Evolutionary conservation across 2,329 filamentous ascomycete species (phyloP), one percentile per base, ranked within the genome.

Genomic region (Trichophyton benhamiae): DNA sequence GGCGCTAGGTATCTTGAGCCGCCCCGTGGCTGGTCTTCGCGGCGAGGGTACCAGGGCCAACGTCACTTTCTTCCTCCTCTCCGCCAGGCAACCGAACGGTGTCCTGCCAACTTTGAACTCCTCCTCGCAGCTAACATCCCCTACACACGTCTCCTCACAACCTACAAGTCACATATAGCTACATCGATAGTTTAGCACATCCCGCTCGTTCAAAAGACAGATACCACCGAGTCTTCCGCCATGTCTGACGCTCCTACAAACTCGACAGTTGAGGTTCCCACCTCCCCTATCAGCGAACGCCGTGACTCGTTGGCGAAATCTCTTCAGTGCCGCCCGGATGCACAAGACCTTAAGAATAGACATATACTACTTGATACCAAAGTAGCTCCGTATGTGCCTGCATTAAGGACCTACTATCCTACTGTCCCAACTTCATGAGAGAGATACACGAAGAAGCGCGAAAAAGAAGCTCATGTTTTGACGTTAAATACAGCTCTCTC

Each of bases 231-330:
- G n/a, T 8, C 20, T 44, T 25, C 30, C 33, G 13, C 25, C 33
- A 58, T 58, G 57, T 42, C 57, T 44, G 55, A 58, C 20, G 57
- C 38, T 9, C 36, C 57, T 22, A 30, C 57, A 9, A 36, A 58
- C 57, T 58, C 57, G 36, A 46, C 36, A 42, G 72, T 86, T 66
- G 84, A 87, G 70, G 76, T 79, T 13, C 78, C 82, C 66, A 82
- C 87, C 74, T 81, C 79, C 17, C 82, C 81, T 63, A 77, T 78
- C 65, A 55, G 27, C 30, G 77, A 79, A 65, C 78, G 79, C 49
- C 76, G 80, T 59, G 85, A 89, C 77, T 89, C 87, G 3, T 80
- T 91, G 11, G 86, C 89, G 74, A 84, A 85, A 68, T 84, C 88
- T 69, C 79, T 90, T 60, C 82, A 85, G 72, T 83, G 85, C 68